Base-by-base conservation (phyloP, 163 green algal species). In the Scenedesmus sp. region DNA sequence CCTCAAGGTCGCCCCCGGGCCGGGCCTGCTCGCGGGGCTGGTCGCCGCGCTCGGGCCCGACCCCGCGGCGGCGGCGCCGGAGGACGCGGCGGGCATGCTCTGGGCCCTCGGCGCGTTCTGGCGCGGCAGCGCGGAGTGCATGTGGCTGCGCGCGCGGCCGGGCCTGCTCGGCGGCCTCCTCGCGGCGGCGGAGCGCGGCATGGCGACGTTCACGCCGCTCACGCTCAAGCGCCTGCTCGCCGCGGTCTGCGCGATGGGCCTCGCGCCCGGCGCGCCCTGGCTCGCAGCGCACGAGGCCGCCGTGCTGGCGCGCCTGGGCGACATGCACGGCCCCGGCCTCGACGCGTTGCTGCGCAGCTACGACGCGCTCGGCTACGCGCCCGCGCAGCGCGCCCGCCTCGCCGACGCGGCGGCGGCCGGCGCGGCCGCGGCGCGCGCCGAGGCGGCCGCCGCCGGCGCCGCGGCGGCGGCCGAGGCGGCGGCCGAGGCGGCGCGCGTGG, bases 61-160 rank as follows among this genome's bases (percentile, higher is more conserved):
- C 2, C 26, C 17, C 3, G 48, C 50, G 0, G 26, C 9, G 26
- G 33, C 28, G 24, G 63, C 42, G 2, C n/a, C 24, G 5, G n/a
- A 31, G 0, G 29, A 80, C 36, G 60, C 63, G 54, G 44, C 54
- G 11, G 26, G 28, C 2, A 44, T 80, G 60, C 48, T 80, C 13
- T 70, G 60, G 58, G 72, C 48, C 10, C 3, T 71, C 28, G 60
- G 57, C 1, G 45, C 58, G 20, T 80, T 80, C 34, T 80, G 72
- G 72, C 47, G 72, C 31, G 34, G 58, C 26, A 47, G 29, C 42
- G 60, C 36, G 13, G 72, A 71, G 72, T 80, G 72, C 45, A 15
- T 70, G 60, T 80, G 72, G 72, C n/a, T 80, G 22, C 60, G 72
- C 29, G 58, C 60, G 45, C 44, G 72, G 13, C 42, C 72, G 4